phyloP scores from a whole-genome alignment of 2,329 filamentous ascomycete species.

The Dactylellina leptospora region DNA sequence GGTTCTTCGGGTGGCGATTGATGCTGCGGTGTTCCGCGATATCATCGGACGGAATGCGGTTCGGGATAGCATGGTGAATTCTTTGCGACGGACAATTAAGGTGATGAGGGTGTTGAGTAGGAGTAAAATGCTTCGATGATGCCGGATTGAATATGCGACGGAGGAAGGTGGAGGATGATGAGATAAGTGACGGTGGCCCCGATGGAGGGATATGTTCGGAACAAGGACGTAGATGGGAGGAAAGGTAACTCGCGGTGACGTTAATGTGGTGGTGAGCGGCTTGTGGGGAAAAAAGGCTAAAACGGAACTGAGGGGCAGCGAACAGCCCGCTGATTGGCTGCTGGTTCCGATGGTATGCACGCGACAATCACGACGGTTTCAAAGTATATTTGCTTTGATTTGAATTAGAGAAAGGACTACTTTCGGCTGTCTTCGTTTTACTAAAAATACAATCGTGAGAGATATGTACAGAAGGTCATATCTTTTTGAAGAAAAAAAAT shows the following conservation, averaged over 20 bases:
- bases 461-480: constrained; percentile 20
- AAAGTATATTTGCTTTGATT: too few species aligned
- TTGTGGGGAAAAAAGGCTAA: constrained; percentile 52
- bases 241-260: constrained; percentile 13
- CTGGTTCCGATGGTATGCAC: constrained; percentile 5
- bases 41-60: constrained; percentile 51
- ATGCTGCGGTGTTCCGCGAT: constrained; percentile 11
- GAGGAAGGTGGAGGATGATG: constrained; percentile 3
- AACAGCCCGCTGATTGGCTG: neutral
- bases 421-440: constrained; percentile 3
- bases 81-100: neutral
- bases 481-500: neutral
- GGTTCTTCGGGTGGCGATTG: constrained; percentile 34
- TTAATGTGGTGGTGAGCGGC: constrained; percentile 20
- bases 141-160: neutral
- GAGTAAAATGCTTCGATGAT: neutral
- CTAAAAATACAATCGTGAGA: constrained; percentile 32
- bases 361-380: constrained; percentile 19
- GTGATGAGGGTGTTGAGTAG: neutral
- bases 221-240: constrained; percentile 10
- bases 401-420: constrained; percentile 3
- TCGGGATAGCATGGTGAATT: constrained; percentile 42
- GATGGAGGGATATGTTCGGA: neutral
- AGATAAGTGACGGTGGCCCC: neutral
- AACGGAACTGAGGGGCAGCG: constrained; percentile 42